These are phyloP conservation scores for Teunomyces panamensis DNA, from an alignment of 805 yeast genomes.

Conservation along the genomic window DNA sequence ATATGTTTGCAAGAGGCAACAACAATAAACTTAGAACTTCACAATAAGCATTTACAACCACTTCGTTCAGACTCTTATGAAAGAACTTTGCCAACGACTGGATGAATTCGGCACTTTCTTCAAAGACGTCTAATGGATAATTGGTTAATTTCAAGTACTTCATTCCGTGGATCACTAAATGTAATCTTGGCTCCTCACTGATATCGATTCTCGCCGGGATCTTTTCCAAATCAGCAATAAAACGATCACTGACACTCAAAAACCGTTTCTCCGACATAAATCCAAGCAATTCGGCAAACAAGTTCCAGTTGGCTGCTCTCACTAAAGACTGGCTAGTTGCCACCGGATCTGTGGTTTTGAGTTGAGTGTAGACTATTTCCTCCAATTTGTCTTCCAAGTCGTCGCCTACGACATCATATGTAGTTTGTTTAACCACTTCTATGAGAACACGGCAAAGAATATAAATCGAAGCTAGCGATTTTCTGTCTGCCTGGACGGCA, in stretches of 20 bases:
- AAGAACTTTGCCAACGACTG: conserved; percentile 85
- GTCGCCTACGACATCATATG: conserved; percentile 68
- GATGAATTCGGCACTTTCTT: conserved; percentile 89
- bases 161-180: conserved; percentile 88
- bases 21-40: conserved; percentile 76
- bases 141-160: conserved; percentile 72
- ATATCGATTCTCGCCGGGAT: conserved; percentile 46
- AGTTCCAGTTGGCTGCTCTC: conserved; percentile 89
- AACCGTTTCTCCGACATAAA: conserved; percentile 85
- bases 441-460: conserved; percentile 87
- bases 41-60: conserved; percentile 73
- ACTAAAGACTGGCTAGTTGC: conserved; percentile 59
- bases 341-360: conserved; percentile 84
- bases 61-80: conserved; percentile 57
- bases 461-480: conserved; percentile 81
- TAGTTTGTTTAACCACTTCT: conserved; percentile 87
- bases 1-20: conserved; percentile 75
- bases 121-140: conserved; percentile 85
- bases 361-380: conserved; percentile 88
- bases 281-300: conserved; percentile 85
- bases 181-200: conserved; percentile 54
- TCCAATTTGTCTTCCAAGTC: conserved; percentile 82
- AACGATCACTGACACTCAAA: conserved; percentile 85
- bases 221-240: conserved; percentile 88
- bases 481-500: conserved; percentile 82